Conservation (phyloP, 2,329 filamentous ascomycete genomes). For the Alternaria incomplexa region DNA sequence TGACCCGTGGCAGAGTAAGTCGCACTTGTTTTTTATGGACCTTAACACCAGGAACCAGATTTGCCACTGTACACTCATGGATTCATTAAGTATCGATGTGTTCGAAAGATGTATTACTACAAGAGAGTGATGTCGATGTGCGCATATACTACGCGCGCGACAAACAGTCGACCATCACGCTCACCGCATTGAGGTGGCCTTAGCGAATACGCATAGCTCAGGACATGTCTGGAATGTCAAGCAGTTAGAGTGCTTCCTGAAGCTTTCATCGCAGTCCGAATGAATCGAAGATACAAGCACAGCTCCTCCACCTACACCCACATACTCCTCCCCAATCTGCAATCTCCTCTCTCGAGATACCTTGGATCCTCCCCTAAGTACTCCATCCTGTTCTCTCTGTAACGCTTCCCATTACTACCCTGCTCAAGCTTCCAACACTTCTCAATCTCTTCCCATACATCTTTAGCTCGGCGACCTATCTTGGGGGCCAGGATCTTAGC, state of each 20-base stretch:
- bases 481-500: slow-evolving; percentile 9
- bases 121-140: neutral
- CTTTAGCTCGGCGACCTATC: slow-evolving; percentile 5
- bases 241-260: rapidly evolving
- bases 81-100: neutral
- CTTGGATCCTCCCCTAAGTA: slow-evolving; percentile 16
- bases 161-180: neutral
- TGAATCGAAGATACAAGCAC: neutral
- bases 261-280: neutral
- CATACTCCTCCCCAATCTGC: slow-evolving; percentile 4
- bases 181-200: neutral
- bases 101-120: neutral
- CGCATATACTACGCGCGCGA: neutral
- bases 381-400: slow-evolving; percentile 9
- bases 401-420: neutral
- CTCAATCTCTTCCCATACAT: slow-evolving; percentile 24
- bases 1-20: neutral
- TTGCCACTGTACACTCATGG: neutral
- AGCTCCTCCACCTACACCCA: neutral
- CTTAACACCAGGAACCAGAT: neutral
- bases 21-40: neutral
- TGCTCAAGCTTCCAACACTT: slow-evolving; percentile 19
- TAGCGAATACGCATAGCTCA: neutral
- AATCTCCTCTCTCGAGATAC: neutral
- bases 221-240: neutral